Conservation (phyloP, 108 stramenopile genomes). For the Mediolabrus comicus region DNA sequence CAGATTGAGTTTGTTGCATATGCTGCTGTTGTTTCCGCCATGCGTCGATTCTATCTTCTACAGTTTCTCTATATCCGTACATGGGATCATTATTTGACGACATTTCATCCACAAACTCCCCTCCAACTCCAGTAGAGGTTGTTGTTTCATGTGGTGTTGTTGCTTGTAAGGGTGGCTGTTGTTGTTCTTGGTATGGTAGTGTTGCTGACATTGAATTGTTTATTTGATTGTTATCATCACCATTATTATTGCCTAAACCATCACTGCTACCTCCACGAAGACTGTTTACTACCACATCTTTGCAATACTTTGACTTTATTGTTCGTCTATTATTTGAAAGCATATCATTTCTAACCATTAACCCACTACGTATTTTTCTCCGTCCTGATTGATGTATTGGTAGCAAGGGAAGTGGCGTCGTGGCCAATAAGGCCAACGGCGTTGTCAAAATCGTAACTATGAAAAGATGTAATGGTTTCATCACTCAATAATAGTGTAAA, state of each 20-base stretch:
- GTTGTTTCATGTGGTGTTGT: background rate
- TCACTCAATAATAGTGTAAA: background rate
- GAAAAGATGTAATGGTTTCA: background rate
- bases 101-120: background rate
- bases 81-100: slow-evolving; percentile 6
- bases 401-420: background rate
- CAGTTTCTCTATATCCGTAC: slow-evolving; percentile 59
- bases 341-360: background rate
- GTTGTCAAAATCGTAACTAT: background rate
- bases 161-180: background rate
- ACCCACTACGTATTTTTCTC: background rate
- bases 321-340: background rate
- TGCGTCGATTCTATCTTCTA: slow-evolving; percentile 74
- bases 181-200: background rate
- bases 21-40: slow-evolving; percentile 68
- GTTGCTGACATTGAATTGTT: background rate
- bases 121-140: too few relatives aligned
- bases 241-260: background rate
- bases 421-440: background rate
- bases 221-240: background rate
- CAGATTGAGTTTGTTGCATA: slow-evolving; percentile 24
- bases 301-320: background rate
- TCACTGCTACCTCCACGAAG: background rate
- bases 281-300: background rate
- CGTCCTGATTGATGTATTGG: background rate